A percentile compares a stretch with the other conserved stretches of the same genome.
Conservation (phyloP, 2,329 filamentous ascomycete genomes). For the Colletotrichum tamarilloi region DNA sequence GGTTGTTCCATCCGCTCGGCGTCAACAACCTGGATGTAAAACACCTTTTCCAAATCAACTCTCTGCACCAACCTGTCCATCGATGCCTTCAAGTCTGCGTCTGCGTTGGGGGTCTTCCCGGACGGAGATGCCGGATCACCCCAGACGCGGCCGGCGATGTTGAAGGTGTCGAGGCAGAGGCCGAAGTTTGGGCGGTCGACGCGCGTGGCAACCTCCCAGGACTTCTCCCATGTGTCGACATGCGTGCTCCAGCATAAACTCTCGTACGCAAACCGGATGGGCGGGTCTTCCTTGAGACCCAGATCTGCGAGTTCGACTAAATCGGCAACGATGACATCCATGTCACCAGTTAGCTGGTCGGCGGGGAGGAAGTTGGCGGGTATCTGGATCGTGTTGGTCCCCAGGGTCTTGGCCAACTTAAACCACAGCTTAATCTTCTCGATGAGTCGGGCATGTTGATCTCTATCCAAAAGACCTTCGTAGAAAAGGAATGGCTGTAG, state of each 20-base stretch:
- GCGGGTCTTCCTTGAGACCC: slow-evolving; percentile 65
- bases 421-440: slow-evolving; percentile 78
- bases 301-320: slow-evolving; percentile 74
- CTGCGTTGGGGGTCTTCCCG: slow-evolving; percentile 65
- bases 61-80: slow-evolving; percentile 62
- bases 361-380: slow-evolving; percentile 75
- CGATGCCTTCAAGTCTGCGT: slow-evolving; percentile 63
- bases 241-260: slow-evolving; percentile 78
- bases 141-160: slow-evolving; percentile 77
- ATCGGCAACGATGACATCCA: slow-evolving; percentile 69
- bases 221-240: slow-evolving; percentile 76
- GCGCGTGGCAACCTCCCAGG: slow-evolving; percentile 73
- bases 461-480: slow-evolving; percentile 75
- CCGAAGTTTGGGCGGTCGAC: slow-evolving; percentile 79
- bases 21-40: slow-evolving; percentile 82
- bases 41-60: slow-evolving; percentile 73
- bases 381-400: slow-evolving; percentile 78
- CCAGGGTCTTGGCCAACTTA: slow-evolving; percentile 68
- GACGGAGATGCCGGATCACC: slow-evolving; percentile 70
- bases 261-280: slow-evolving; percentile 78
- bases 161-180: slow-evolving; percentile 83
- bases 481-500: slow-evolving; percentile 83
- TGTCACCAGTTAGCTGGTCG: slow-evolving; percentile 54
- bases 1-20: slow-evolving; percentile 70
- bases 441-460: slow-evolving; percentile 65